A percentile compares a stretch with the other conserved stretches of the same genome.
Conservation (phyloP, 2,329 filamentous ascomycete species). For the Lasiodiplodia citricola region DNA sequence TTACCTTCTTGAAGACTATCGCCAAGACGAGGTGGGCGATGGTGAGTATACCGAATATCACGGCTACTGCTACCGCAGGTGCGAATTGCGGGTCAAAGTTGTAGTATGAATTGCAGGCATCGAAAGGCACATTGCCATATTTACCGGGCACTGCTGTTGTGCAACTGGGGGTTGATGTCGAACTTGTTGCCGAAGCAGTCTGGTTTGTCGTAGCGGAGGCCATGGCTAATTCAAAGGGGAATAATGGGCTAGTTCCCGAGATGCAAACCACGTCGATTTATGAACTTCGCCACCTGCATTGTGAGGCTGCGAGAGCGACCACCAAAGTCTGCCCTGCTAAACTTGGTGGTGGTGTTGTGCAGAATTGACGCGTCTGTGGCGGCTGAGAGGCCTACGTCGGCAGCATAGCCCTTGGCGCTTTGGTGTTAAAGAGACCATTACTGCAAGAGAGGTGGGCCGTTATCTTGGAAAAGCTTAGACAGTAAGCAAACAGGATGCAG, state of each 20-base stretch:
- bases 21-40: slow-evolving; percentile 34
- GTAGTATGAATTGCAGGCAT: slow-evolving; percentile 38
- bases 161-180: slow-evolving; percentile 28
- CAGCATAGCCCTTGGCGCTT: background rate
- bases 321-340: background rate
- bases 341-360: background rate
- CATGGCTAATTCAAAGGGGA: background rate
- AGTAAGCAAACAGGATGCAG: slow-evolving; percentile 4
- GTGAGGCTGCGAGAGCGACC: background rate
- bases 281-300: background rate
- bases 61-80: slow-evolving; percentile 33
- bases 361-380: background rate
- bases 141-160: slow-evolving; percentile 34
- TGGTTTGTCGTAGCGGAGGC: slow-evolving; percentile 25
- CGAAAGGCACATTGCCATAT: slow-evolving; percentile 35
- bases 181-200: slow-evolving; percentile 18
- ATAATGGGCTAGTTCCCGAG: background rate
- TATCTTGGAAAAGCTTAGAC: too few species aligned
- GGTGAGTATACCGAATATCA: slow-evolving; percentile 35
- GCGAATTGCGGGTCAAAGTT: slow-evolving; percentile 34
- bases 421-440: background rate
- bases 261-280: background rate
- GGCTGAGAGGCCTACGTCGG: slow-evolving; percentile 1
- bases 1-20: slow-evolving; percentile 31
- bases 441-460: background rate